Percentiles rank a stretch among this genome's conserved stretches.
Evolutionary conservation across 106 monocot species (phyloP).

Genomic region (Dendrobium huoshanense): DNA sequence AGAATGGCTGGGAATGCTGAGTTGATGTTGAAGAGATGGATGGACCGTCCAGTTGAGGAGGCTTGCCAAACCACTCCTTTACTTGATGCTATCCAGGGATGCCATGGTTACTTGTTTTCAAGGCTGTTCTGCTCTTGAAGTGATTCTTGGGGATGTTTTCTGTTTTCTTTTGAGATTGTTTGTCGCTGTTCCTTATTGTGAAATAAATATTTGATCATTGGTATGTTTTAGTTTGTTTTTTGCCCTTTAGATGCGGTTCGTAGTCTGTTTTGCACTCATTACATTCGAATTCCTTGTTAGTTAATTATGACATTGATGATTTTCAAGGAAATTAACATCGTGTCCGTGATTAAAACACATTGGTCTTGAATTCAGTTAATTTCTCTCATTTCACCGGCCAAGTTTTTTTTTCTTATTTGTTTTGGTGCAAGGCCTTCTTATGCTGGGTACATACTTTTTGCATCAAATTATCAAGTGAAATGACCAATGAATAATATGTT

Average conservation of each 20-base stretch:
- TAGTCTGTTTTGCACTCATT: neutral
- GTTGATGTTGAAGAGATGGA: constrained; percentile 63
- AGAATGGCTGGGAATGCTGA: constrained; percentile 53
- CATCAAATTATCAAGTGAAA: neutral
- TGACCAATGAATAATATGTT: neutral
- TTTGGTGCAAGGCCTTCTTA: neutral
- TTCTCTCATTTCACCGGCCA: neutral
- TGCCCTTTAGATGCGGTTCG: neutral
- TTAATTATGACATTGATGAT: neutral
- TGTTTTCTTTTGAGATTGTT: constrained; percentile 3
- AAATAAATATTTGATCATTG: neutral
- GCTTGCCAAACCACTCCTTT: constrained; percentile 79
- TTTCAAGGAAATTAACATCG: neutral
- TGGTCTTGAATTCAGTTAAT: neutral
- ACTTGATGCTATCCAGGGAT: constrained; percentile 78
- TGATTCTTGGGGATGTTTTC: neutral
- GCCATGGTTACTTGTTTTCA: constrained; percentile 78
- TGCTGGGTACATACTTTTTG: neutral
- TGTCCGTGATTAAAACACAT: neutral
- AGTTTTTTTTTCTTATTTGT: neutral
- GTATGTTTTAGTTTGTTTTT: neutral
- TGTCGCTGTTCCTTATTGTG: neutral
- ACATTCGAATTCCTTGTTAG: neutral
- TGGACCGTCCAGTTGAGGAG: constrained; percentile 55
- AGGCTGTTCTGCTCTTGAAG: constrained; percentile 79